Conservation (phyloP, 495 filamentous ascomycete genomes). For the Articulospora tetracladia region DNA sequence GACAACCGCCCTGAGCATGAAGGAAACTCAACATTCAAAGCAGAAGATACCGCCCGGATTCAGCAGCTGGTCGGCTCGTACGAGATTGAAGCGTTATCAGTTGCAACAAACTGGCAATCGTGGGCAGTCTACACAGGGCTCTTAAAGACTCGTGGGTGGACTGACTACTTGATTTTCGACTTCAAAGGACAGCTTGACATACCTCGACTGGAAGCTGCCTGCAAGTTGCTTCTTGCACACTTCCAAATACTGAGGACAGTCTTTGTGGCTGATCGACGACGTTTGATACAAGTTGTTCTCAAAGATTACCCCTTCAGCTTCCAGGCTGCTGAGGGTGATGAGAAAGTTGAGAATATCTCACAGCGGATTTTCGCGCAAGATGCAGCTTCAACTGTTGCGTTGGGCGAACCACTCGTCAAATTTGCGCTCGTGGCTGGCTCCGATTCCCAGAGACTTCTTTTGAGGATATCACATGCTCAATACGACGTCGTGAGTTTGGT, state of each 20-base stretch:
- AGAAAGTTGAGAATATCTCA: not conserved
- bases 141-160: not conserved
- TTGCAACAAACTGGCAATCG: not conserved
- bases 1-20: not conserved
- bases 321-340: not conserved
- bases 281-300: not conserved
- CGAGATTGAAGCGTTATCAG: not conserved
- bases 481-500: not conserved
- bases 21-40: not conserved
- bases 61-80: not conserved
- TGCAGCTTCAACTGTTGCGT: not conserved
- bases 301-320: not conserved
- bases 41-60: not conserved
- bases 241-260: not conserved
- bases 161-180: not conserved
- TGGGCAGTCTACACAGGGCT: not conserved
- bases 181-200: not conserved
- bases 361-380: not conserved
- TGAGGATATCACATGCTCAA: slow-evolving; percentile 1
- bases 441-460: not conserved
- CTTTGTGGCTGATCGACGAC: not conserved
- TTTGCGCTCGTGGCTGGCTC: not conserved
- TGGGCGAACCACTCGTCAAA: not conserved
- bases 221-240: not conserved
- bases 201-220: not conserved